phyloP scores from a whole-genome alignment of 176 grass and related monocot genomes.

The Poa pratensis region DNA sequence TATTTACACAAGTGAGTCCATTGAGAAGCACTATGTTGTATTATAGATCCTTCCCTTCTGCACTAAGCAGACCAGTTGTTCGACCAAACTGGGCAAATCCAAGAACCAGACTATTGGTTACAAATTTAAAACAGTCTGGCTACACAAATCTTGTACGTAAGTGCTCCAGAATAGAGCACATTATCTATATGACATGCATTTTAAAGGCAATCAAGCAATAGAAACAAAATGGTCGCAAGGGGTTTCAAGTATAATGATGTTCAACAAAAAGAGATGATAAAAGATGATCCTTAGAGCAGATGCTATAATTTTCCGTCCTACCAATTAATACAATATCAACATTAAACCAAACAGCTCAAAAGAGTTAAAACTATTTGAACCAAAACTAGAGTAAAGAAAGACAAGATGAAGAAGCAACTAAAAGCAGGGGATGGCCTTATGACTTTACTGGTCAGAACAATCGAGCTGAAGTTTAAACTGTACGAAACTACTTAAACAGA shows the following conservation, averaged over 20 bases:
- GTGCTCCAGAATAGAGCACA: neutral
- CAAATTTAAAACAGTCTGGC: neutral
- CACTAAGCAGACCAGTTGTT: slow-evolving; percentile 3
- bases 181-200: neutral
- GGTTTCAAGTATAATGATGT: neutral
- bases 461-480: neutral
- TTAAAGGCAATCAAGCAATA: slow-evolving; percentile 3
- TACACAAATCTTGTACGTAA: neutral
- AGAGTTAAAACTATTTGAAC: neutral
- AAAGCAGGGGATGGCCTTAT: neutral
- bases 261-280: slow-evolving; percentile 3
- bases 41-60: slow-evolving; percentile 7
- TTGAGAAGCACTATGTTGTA: neutral
- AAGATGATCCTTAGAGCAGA: neutral
- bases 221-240: slow-evolving; percentile 2
- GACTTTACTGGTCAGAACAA: neutral
- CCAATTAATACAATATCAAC: neutral
- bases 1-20: neutral
- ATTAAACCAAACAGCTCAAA: neutral
- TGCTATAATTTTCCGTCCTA: neutral
- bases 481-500: neutral
- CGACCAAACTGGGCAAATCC: neutral
- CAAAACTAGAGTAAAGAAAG: neutral
- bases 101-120: neutral
- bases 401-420: neutral